Percentiles rank a stretch among this genome's conserved stretches.
Evolutionary conservation across 768 basidiomycete species (phyloP).

Genomic region (Boletus sensibilis): DNA sequence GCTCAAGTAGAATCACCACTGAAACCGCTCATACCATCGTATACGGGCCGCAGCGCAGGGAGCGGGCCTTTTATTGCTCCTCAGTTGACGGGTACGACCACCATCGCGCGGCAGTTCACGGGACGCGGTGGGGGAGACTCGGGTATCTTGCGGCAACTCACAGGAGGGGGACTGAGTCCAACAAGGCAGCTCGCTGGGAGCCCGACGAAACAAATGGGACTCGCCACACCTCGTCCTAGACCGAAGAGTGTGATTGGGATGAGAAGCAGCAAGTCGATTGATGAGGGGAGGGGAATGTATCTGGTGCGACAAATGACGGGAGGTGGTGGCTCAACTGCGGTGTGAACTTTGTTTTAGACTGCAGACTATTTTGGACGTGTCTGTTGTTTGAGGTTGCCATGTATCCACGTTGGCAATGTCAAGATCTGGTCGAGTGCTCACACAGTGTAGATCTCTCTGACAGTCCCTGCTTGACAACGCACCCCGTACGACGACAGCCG

Average conservation of each 20-base stretch:
- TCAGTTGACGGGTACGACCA: conserved; percentile 71
- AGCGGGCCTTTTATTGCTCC: conserved; percentile 37
- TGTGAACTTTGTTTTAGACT: conserved; percentile 15
- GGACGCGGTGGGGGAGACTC: conserved; percentile 47
- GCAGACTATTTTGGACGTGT: background rate
- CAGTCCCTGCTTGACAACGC: conserved; percentile 13
- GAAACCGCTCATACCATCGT: conserved; percentile 44
- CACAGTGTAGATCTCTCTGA: background rate
- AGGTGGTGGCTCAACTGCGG: conserved; percentile 29
- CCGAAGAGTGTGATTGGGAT: conserved; percentile 80
- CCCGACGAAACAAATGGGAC: conserved; percentile 67
- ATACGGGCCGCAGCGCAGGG: conserved; percentile 39
- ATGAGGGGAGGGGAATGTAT: conserved; percentile 70
- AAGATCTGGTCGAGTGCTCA: conserved; percentile 7
- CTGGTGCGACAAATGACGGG: conserved; percentile 80
- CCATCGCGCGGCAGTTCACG: conserved; percentile 74
- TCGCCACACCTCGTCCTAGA: conserved; percentile 47
- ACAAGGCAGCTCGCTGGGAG: conserved; percentile 63
- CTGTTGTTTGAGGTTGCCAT: conserved; percentile 11
- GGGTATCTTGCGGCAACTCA: conserved; percentile 52
- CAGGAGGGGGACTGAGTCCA: conserved; percentile 65
- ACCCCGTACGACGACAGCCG: background rate
- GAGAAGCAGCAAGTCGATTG: conserved; percentile 57
- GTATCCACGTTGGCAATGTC: conserved; percentile 17
- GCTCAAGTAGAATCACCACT: conserved; percentile 55